Conservation (phyloP, 176 grass and related monocot genomes). For the Leersia perrieri region DNA sequence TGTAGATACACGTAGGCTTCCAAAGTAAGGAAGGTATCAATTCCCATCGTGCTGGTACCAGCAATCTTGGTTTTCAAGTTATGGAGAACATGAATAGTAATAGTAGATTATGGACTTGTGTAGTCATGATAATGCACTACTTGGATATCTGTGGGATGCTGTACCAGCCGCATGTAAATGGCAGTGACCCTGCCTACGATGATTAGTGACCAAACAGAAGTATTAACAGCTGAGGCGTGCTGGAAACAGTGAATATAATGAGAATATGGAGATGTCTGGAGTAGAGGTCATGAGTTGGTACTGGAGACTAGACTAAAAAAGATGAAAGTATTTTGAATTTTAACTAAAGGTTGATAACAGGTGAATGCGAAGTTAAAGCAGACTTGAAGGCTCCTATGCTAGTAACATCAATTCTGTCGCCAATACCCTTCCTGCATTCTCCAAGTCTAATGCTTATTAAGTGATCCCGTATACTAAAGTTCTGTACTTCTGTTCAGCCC, state of each 20-base stretch:
- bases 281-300: background rate
- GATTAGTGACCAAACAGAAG: background rate
- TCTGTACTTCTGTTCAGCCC: too few relatives aligned
- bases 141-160: background rate
- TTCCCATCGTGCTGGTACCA: background rate
- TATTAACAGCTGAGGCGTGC: background rate
- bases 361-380: background rate
- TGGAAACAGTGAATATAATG: background rate
- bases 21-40: constrained; percentile 1
- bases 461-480: background rate
- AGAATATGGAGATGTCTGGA: background rate
- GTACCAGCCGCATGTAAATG: background rate
- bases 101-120: background rate
- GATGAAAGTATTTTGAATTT: background rate
- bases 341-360: background rate
- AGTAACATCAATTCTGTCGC: background rate
- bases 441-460: background rate
- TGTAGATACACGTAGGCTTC: background rate
- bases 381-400: background rate
- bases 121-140: background rate
- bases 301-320: background rate
- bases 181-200: background rate
- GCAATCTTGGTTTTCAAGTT: background rate
- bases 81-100: background rate
- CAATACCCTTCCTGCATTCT: background rate